Evolutionary conservation across 495 filamentous ascomycete genomes (phyloP).

Genomic region (Clavariopsis aquatica): DNA sequence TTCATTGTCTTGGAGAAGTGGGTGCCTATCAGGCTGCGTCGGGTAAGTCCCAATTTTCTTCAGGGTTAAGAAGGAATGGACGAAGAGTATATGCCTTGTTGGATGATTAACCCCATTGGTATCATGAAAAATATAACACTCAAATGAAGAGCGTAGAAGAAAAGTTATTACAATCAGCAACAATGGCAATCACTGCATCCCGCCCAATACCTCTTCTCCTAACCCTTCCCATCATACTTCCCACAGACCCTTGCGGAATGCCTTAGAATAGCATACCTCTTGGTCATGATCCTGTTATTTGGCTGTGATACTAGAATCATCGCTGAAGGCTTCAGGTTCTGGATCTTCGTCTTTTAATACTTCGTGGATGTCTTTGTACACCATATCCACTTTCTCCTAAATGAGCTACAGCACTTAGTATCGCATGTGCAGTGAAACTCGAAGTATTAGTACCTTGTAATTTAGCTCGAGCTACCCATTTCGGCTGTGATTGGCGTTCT

Average conservation of each 20-base stretch:
- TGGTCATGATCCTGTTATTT: slow-evolving; percentile 46
- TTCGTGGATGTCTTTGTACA: slow-evolving; percentile 49
- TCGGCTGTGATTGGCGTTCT: no score
- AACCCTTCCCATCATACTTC: slow-evolving; percentile 46
- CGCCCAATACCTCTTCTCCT: slow-evolving; percentile 47
- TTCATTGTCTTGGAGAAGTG: slow-evolving; percentile 6
- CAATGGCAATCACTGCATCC: slow-evolving; percentile 46
- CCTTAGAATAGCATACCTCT: slow-evolving; percentile 48
- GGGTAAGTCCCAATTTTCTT: slow-evolving; percentile 13
- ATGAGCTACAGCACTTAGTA: slow-evolving; percentile 49
- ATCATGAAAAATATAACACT: background rate
- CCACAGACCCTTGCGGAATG: slow-evolving; percentile 48
- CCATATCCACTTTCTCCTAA: slow-evolving; percentile 48
- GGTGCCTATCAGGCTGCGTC: background rate
- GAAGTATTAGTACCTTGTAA: no score
- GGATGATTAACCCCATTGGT: no score
- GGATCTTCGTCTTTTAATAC: slow-evolving; percentile 45
- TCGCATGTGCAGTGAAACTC: no score
- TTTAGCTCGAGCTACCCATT: no score
- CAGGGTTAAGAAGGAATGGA: slow-evolving; percentile 38
- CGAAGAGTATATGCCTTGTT: slow-evolving; percentile 41
- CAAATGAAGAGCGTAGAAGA: background rate
- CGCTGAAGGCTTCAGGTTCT: slow-evolving; percentile 44
- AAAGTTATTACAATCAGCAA: slow-evolving; percentile 38
- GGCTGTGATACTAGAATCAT: slow-evolving; percentile 50